Evolutionary conservation across 768 basidiomycete species (phyloP), one percentile per base, ranked within the genome.

Genomic region (Tulasnella sp.): DNA sequence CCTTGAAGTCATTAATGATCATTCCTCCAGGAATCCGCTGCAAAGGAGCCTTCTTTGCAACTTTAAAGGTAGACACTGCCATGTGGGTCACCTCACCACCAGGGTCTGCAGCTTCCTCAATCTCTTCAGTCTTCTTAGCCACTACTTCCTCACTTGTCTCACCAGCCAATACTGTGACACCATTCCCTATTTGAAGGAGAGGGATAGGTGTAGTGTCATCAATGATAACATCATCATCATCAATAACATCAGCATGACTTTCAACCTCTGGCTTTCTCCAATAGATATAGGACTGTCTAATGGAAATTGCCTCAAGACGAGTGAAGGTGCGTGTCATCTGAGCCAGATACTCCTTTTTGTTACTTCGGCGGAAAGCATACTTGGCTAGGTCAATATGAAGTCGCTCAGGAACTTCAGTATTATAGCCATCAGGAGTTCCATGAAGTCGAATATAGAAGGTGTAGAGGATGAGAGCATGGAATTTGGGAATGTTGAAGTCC

Each of bases 311-410:
- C 52, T 75, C 73, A 19, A 68, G 65, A 2, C 69, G 63, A 1
- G 55, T 42, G 0, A 77, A 64, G 70, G 70, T 73, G 0, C 48
- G 25, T 0, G 69, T 68, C 75, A 76, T 76, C 54, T 75, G 74
- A 34, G 59, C 65, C 64, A 66, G 63, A 41, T 68, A 69, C n/a
- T 69, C 59, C 4, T 66, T 67, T 36, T 70, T 67, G 55, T 72
- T 73, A 2, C 63, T 64, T 6, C 68, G 62, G 23, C 64, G 17
- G 21, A 62, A 72, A 2, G 68, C 71, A 48, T 61, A 36, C 59
- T 77, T 76, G 1, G 72, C 71, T 48, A 66, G 69, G 63, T 75
- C 68, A 43, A 75, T 75, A 50, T 76, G 75, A 0, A 76, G 65
- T 0, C 68, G 68, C 61, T 75, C 72, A 0, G 68, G 60, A 0